Evolutionary conservation across 768 basidiomycete genomes (phyloP).

Genomic region (Suillus lakei): DNA sequence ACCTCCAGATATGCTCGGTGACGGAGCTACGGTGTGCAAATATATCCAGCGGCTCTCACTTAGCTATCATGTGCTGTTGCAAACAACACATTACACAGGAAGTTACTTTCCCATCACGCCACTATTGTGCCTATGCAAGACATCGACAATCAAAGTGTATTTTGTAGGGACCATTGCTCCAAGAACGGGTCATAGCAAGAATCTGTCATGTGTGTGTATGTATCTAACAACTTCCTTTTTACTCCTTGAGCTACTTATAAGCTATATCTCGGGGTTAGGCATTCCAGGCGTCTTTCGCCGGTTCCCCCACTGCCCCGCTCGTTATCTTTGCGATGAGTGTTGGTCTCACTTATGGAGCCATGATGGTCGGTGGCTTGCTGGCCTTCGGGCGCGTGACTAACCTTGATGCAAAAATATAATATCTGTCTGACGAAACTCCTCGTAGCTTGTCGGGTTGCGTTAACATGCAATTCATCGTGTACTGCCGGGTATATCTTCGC

Average conservation of each 20-base stretch:
- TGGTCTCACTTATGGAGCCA: conserved; percentile 20
- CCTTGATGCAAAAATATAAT: neutral
- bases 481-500: conserved; percentile 21
- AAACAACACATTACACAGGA: neutral
- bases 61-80: neutral
- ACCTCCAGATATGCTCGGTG: neutral
- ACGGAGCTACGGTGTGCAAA: neutral
- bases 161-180: neutral
- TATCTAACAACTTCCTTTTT: neutral
- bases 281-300: neutral
- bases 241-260: conserved; percentile 9
- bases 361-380: conserved; percentile 27
- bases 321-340: conserved; percentile 13
- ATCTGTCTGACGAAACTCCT: neutral
- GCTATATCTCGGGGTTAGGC: neutral
- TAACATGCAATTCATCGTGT: conserved; percentile 30
- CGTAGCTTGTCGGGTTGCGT: conserved; percentile 33
- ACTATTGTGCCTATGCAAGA: conserved; percentile 6
- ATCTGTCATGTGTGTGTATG: neutral
- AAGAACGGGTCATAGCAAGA: neutral
- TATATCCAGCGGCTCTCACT: neutral
- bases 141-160: neutral
- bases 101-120: neutral
- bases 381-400: conserved; percentile 22
- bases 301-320: neutral